Evolutionary conservation across 176 grass and related monocot species (phyloP).

Genomic region (Phoenix dactylifera): DNA sequence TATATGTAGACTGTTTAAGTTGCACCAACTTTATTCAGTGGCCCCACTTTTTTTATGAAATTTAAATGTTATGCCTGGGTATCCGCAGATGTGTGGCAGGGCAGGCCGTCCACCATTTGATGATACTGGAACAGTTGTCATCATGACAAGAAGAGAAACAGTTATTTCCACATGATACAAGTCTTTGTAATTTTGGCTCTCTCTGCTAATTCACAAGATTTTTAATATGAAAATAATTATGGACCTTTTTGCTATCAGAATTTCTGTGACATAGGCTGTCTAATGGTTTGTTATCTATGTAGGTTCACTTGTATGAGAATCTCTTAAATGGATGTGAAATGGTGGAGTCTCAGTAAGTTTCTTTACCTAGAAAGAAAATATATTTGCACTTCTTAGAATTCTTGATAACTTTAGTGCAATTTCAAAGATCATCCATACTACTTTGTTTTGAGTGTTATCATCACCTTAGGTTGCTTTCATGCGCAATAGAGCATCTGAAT

Average conservation of each 20-base stretch:
- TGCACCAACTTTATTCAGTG: no score
- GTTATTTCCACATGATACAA: constrained; percentile 27
- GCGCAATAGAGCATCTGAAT: constrained; percentile 86
- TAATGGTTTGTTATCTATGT: constrained; percentile 14
- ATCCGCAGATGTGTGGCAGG: constrained; percentile 84
- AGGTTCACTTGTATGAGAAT: constrained; percentile 96
- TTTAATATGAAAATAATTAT: neutral
- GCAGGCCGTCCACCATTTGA: constrained; percentile 94
- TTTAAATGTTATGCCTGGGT: constrained; percentile 9
- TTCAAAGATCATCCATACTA: neutral
- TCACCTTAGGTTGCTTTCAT: constrained; percentile 56
- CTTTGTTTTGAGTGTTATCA: constrained; percentile 6
- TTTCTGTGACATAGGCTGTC: no score
- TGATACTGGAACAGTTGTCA: constrained; percentile 92
- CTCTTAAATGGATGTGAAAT: constrained; percentile 91
- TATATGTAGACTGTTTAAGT: no score
- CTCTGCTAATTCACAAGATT: neutral
- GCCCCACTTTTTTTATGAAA: no score
- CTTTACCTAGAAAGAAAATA: constrained; percentile 9
- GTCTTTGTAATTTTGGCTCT: neutral
- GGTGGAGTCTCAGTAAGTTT: constrained; percentile 94
- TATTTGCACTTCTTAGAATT: neutral
- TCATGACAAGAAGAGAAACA: constrained; percentile 97
- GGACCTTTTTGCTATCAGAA: neutral
- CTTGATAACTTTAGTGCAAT: neutral